phyloP scores from a whole-genome alignment of 331 rosid genomes.

The Cydonia oblonga region DNA sequence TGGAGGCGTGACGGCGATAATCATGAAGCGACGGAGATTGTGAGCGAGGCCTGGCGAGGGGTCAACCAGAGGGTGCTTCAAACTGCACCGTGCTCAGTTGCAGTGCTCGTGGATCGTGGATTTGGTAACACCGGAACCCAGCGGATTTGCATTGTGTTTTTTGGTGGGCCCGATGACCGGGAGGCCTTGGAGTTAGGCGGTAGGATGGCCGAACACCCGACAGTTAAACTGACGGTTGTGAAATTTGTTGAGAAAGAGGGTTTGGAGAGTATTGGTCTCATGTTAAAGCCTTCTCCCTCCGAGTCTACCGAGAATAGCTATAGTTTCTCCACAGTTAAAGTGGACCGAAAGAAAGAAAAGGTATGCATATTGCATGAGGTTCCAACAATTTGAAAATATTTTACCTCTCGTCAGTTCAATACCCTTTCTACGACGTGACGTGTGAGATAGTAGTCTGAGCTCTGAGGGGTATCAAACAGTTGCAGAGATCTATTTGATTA shows the following conservation, averaged over 20 bases:
- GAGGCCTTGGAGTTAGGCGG: conserved; percentile 60
- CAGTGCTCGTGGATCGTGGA: conserved; percentile 66
- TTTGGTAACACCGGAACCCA: conserved; percentile 8
- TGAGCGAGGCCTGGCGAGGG: conserved; percentile 59
- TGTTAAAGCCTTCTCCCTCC: conserved; percentile 20
- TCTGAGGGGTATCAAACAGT: no score
- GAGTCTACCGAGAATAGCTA: conserved; percentile 25
- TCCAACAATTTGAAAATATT: background rate
- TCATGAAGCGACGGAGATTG: conserved; percentile 23
- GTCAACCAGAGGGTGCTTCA: conserved; percentile 68
- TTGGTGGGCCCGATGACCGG: conserved; percentile 83
- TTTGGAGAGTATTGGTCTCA: background rate
- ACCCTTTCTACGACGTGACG: background rate
- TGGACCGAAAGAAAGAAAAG: conserved; percentile 44
- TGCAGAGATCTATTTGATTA: background rate
- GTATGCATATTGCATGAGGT: conserved; percentile 10
- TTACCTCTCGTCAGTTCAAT: background rate
- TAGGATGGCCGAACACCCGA: conserved; percentile 59
- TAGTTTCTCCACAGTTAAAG: conserved; percentile 41
- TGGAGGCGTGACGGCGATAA: conserved; percentile 31
- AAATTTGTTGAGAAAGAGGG: conserved; percentile 35
- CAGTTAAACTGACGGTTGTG: conserved; percentile 27
- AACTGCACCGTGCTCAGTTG: conserved; percentile 65
- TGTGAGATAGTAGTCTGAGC: no score
- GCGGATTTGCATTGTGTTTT: conserved; percentile 38